Percentiles rank a stretch among this genome's conserved stretches.
Evolutionary conservation across 1,139 yeast genomes (phyloP).

Genomic region (Chernovozyma aurita): DNA sequence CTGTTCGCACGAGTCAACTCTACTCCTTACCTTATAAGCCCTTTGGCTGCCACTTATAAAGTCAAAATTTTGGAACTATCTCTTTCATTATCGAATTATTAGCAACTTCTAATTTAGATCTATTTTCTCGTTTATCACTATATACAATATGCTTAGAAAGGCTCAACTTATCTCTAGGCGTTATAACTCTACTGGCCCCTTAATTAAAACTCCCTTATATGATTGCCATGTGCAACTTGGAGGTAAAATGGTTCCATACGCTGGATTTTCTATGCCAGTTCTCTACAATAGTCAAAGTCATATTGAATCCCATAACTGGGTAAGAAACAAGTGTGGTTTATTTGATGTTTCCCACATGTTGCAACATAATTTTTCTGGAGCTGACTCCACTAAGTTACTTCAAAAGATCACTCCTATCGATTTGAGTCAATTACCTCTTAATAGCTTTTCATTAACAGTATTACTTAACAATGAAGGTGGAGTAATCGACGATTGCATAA

Average conservation of each 20-base stretch:
- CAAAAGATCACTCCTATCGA: conserved; percentile 87
- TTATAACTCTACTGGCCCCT: conserved; percentile 23
- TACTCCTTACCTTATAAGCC: no score
- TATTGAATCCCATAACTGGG: conserved; percentile 93
- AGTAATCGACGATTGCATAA: conserved; percentile 89
- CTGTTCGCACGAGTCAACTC: no score
- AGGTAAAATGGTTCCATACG: conserved; percentile 92
- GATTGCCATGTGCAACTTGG: conserved; percentile 74
- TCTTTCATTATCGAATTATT: no score
- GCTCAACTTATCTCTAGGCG: conserved; percentile 12
- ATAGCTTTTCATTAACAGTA: conserved; percentile 72
- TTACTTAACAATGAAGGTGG: conserved; percentile 72
- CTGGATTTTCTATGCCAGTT: conserved; percentile 94
- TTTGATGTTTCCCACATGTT: conserved; percentile 98
- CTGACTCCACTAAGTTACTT: conserved; percentile 62
- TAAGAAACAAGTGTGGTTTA: conserved; percentile 78
- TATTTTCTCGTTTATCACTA: no score
- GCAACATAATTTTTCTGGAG: conserved; percentile 75
- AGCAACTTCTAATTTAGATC: no score
- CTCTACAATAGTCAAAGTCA: conserved; percentile 78
- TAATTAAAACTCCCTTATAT: conserved; percentile 71
- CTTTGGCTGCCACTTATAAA: no score
- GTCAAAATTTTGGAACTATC: no score
- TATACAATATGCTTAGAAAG: conserved; percentile 3
- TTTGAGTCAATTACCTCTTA: conserved; percentile 48